These are phyloP conservation scores for Colletotrichum scovillei DNA, from an alignment of 2,329 filamentous ascomycete genomes.

Conservation along the genomic window DNA sequence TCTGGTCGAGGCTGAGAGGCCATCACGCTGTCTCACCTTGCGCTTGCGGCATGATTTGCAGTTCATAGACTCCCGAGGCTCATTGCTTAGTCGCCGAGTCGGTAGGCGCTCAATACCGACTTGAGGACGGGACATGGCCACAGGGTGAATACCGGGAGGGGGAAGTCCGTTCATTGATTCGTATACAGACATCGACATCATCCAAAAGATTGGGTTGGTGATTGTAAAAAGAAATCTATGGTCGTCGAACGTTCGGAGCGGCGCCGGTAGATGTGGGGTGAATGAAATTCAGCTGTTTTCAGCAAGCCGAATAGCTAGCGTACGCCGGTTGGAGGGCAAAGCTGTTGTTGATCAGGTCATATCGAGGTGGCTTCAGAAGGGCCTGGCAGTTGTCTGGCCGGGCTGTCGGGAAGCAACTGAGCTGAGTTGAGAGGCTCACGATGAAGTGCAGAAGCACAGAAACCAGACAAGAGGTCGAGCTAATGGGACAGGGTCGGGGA, in stretches of 20 bases:
- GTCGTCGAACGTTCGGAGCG: background rate
- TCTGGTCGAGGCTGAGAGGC: background rate
- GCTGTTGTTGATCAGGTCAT: slow-evolving; percentile 18
- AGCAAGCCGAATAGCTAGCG: slow-evolving; percentile 5
- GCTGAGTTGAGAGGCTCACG: background rate
- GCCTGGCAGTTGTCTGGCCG: background rate
- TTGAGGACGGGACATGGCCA: slow-evolving; percentile 77
- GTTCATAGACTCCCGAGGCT: slow-evolving; percentile 92
- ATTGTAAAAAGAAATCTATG: background rate
- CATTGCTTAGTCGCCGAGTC: slow-evolving; percentile 75
- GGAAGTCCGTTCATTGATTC: slow-evolving; percentile 55
- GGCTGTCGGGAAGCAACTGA: background rate
- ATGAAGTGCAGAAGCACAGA: slow-evolving; percentile 30
- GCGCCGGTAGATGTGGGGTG: background rate
- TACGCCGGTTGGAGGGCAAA: slow-evolving; percentile 10
- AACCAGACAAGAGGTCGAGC: slow-evolving; percentile 20
- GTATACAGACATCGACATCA: slow-evolving; percentile 53
- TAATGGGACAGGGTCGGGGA: slow-evolving; percentile 30
- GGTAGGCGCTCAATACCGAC: slow-evolving; percentile 85
- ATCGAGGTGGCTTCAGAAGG: slow-evolving; percentile 6
- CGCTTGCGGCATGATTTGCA: slow-evolving; percentile 94
- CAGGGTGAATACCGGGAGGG: slow-evolving; percentile 57
- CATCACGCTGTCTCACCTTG: slow-evolving; percentile 70
- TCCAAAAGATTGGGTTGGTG: slow-evolving; percentile 34
- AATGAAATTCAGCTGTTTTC: slow-evolving; percentile 1